Evolutionary conservation across 1,284 basidiomycete species (phyloP).

Genomic region (Entoloma clypeatum): DNA sequence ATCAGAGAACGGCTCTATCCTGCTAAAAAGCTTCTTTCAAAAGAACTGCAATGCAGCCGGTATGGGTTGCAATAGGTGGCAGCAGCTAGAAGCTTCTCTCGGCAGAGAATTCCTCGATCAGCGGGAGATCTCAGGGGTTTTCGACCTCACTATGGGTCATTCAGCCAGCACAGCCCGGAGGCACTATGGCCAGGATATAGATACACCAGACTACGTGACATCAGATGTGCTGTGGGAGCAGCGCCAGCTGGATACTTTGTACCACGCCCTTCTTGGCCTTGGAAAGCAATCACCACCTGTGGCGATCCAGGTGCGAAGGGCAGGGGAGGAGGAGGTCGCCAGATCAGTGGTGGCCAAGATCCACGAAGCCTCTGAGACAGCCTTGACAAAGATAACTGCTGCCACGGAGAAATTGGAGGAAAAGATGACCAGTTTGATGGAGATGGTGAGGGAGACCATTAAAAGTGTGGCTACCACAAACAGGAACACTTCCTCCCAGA

Average conservation of each 20-base stretch:
- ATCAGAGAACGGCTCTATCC: background rate
- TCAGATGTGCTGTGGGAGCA: background rate
- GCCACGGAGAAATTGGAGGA: too few species aligned
- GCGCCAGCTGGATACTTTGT: background rate
- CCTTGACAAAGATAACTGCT: too few species aligned
- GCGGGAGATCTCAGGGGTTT: too few species aligned
- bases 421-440: too few species aligned
- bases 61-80: too few species aligned
- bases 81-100: too few species aligned
- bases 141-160: too few species aligned
- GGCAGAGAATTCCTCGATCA: too few species aligned
- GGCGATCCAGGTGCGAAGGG: background rate
- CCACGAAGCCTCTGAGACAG: background rate
- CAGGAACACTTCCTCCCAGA: too few species aligned
- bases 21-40: background rate
- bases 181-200: background rate
- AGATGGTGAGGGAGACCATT: too few species aligned
- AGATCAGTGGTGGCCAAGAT: background rate
- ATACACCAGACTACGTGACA: background rate
- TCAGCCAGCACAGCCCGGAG: background rate
- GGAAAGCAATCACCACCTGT: background rate
- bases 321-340: background rate
- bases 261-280: background rate
- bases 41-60: too few species aligned
- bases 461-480: too few species aligned